Evolutionary conservation across 2,329 filamentous ascomycete genomes (phyloP).

Genomic region (Beauveria medogensis): DNA sequence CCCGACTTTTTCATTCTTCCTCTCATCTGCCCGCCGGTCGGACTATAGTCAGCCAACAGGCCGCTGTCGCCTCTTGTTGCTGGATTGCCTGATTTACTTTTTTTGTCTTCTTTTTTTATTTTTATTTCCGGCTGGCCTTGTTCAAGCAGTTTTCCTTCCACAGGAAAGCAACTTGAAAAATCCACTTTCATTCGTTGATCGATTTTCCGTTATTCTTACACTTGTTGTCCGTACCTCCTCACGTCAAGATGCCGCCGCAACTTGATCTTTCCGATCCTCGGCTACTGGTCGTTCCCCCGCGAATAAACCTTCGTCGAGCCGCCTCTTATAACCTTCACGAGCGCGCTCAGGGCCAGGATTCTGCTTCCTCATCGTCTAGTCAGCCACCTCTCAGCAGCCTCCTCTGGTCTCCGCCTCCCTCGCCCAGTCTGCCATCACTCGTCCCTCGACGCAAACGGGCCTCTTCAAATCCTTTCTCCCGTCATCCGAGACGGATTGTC

Average conservation of each 20-base stretch:
- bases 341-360: conserved; percentile 27
- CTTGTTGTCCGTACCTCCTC: conserved; percentile 15
- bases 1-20: conserved; percentile 12
- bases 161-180: background rate
- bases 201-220: conserved; percentile 13
- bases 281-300: conserved; percentile 45
- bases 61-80: conserved; percentile 14
- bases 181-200: background rate
- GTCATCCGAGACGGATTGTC: conserved; percentile 50
- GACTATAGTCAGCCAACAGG: background rate
- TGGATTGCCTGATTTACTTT: conserved; percentile 21
- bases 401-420: conserved; percentile 59
- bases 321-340: conserved; percentile 50
- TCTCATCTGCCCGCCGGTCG: background rate
- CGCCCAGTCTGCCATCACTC: conserved; percentile 61
- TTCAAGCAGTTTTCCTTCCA: background rate
- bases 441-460: conserved; percentile 58
- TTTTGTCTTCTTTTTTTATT: background rate
- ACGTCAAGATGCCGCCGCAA: conserved; percentile 34
- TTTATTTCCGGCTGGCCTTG: background rate
- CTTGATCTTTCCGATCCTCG: conserved; percentile 40
- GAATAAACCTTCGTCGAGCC: conserved; percentile 51
- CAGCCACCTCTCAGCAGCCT: conserved; percentile 61
- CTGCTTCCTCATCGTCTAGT: conserved; percentile 52
- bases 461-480: conserved; percentile 34